These are phyloP conservation scores for Aspergillus glaucus DNA, from an alignment of 2,329 filamentous ascomycete genomes.

Conservation along the genomic window DNA sequence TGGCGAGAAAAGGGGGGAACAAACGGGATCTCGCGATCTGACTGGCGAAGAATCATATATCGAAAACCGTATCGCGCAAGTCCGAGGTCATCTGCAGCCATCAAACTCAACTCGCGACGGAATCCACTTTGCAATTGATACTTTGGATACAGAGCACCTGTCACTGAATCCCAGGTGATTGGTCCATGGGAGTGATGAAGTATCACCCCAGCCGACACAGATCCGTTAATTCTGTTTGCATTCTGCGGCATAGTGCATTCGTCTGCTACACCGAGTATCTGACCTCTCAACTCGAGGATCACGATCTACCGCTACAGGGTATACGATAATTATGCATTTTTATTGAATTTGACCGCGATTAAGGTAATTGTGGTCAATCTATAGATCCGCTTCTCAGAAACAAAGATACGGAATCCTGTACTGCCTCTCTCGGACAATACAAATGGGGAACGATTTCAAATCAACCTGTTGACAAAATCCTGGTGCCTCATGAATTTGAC, in stretches of 20 bases:
- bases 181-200: neutral
- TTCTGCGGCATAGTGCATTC: conserved; percentile 6
- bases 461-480: too few species aligned
- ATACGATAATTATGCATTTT: neutral
- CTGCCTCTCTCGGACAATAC: too few species aligned
- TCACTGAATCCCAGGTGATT: neutral
- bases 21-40: neutral
- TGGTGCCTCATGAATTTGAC: too few species aligned
- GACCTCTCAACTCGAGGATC: conserved; percentile 7
- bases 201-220: neutral
- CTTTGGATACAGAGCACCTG: neutral
- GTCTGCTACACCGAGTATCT: conserved; percentile 10
- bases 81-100: neutral
- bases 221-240: conserved; percentile 1
- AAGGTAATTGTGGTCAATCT: neutral
- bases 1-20: neutral
- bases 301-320: neutral
- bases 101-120: neutral
- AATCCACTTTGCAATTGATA: neutral
- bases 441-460: too few species aligned
- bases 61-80: neutral
- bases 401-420: too few species aligned
- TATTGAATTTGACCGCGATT: neutral
- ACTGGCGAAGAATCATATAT: neutral
- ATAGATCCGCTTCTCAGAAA: too few species aligned